These are phyloP conservation scores for Bonnemaisonia californica DNA, from an alignment of 31 red algal species.

Conservation along the genomic window DNA sequence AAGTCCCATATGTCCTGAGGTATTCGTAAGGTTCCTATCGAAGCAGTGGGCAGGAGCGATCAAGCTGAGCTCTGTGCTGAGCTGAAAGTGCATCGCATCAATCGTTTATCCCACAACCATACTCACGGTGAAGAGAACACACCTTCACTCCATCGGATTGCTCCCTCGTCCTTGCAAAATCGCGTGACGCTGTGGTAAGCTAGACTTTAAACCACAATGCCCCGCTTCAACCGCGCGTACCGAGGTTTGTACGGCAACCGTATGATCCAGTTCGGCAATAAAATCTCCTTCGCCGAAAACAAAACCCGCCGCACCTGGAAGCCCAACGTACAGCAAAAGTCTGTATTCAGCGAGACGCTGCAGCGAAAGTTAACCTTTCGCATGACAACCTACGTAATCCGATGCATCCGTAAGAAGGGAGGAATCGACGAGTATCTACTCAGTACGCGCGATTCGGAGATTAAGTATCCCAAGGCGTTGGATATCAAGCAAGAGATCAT, in stretches of 20 bases:
- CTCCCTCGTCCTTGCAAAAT: too few species aligned
- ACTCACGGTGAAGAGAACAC: too few species aligned
- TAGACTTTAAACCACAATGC: slow-evolving; percentile 21
- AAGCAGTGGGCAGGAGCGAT: too few species aligned
- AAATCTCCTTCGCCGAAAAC: slow-evolving; percentile 85
- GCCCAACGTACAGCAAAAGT: slow-evolving; percentile 81
- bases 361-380: slow-evolving; percentile 65
- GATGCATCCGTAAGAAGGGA: slow-evolving; percentile 76
- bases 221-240: slow-evolving; percentile 71
- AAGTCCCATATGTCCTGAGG: too few species aligned
- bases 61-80: too few species aligned
- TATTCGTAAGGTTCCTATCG: too few species aligned
- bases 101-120: too few species aligned
- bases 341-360: slow-evolving; percentile 81
- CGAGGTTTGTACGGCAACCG: slow-evolving; percentile 69
- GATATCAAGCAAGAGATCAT: slow-evolving; percentile 74
- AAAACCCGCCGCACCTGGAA: slow-evolving; percentile 87
- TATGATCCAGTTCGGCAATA: slow-evolving; percentile 82
- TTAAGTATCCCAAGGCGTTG: slow-evolving; percentile 72
- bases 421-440: slow-evolving; percentile 93
- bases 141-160: too few species aligned
- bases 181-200: neutral
- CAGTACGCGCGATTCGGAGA: slow-evolving; percentile 59
- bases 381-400: slow-evolving; percentile 77
- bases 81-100: too few species aligned